These are phyloP conservation scores for Metschnikowia colocasiae DNA, from an alignment of 805 yeast species.

Conservation along the genomic window DNA sequence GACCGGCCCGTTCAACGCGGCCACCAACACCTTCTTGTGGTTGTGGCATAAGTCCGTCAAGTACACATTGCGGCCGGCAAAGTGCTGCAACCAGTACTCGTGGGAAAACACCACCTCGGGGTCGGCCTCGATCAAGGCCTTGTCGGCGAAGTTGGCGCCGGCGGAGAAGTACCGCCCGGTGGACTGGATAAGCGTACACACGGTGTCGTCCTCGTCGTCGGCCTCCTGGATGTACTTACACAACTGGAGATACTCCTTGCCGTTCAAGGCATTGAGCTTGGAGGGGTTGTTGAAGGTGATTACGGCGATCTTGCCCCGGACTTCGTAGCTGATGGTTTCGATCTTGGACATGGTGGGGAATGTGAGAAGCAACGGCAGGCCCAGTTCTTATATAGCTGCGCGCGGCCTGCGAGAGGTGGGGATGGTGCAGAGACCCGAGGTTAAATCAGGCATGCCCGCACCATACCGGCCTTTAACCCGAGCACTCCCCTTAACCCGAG, in stretches of 20 bases:
- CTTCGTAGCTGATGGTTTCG: constrained; percentile 37
- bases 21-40: constrained; percentile 67
- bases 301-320: constrained; percentile 48
- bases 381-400: neutral
- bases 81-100: constrained; percentile 49
- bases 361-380: neutral
- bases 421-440: constrained; percentile 2
- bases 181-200: constrained; percentile 63
- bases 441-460: neutral
- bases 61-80: constrained; percentile 68
- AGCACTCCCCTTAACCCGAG: too few relatives aligned
- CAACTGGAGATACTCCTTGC: constrained; percentile 58
- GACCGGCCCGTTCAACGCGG: constrained; percentile 83
- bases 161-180: constrained; percentile 77
- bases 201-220: constrained; percentile 55
- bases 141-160: constrained; percentile 69
- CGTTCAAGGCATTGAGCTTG: constrained; percentile 62
- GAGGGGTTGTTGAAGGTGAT: constrained; percentile 65
- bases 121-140: constrained; percentile 27
- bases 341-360: constrained; percentile 14
- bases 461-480: too few relatives aligned
- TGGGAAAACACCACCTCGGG: constrained; percentile 29
- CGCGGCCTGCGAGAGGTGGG: constrained; percentile 1
- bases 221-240: constrained; percentile 61
- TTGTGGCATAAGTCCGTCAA: constrained; percentile 64